Evolutionary conservation across 1,139 yeast species (phyloP), one percentile per base, ranked within the genome.

Genomic region (Nakaseomyces bracarensis): DNA sequence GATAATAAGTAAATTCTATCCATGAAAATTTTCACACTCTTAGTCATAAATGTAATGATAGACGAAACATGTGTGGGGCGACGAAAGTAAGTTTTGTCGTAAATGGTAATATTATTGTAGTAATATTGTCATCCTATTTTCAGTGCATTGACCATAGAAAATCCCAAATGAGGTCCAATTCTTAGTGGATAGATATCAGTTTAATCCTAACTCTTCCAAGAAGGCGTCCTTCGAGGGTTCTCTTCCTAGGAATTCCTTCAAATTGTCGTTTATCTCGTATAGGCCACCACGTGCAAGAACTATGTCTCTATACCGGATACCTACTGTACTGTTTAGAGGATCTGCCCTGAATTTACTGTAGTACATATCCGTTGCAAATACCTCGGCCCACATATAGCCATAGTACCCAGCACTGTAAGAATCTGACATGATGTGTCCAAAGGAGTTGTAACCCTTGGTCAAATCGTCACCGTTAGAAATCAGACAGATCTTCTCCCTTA

Each of bases 361-460:
- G 66, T 74, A 85, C 61, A 85, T 82, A 61, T 85, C 95, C 5
- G 84, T 75, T 1, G 95, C 93, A 67, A 79, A 85, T 19, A 83
- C 95, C 52, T 79, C 79, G 2, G 93, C 82, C 79, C 86, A 85
- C 65, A 84, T 65, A 61, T 85, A 85, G 2, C 95, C 94, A 55
- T 84, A 85, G 65, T 85, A 85, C 2, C 94, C 93, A 18, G 91
- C 77, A 49, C 82, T 87, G 58, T 85, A 85, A 5, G 94, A 93
- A 38, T 85, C 87, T 64, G 82, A 80, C 64, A 85, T 71, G 16
- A 64, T 63, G 57, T 85, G 95, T 3, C 86, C 89, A 60, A 85
- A 84, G 1, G 89, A 77, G 27, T 81, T 77, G 61, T 75, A 83
- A 2, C 93, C 94, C 45, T 71, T 75, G 7, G 82, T 74, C 21